phyloP scores from a whole-genome alignment of 768 basidiomycete genomes.

The Trametopsis cervina region DNA sequence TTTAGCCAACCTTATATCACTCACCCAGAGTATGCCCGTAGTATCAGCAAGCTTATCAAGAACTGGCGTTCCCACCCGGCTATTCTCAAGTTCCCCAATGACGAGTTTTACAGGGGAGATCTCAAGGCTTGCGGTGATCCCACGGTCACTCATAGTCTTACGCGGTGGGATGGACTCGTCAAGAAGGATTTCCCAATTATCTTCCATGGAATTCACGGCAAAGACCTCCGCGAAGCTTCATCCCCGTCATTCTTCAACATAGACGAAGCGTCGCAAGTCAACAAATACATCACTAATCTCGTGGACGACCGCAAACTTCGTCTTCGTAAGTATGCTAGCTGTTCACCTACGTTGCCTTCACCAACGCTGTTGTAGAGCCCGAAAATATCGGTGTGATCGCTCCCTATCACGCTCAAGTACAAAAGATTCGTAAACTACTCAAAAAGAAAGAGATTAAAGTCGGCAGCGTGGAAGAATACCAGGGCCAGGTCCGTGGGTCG shows the following conservation, averaged over 20 bases:
- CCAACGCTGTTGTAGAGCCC: constrained; percentile 32
- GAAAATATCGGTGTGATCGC: constrained; percentile 53
- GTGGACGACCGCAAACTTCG: no score
- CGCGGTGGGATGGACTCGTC: constrained; percentile 24
- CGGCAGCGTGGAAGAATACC: constrained; percentile 61
- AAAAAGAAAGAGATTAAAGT: constrained; percentile 38
- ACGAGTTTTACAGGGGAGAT: constrained; percentile 49
- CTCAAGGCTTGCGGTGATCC: constrained; percentile 40
- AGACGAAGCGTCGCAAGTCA: constrained; percentile 48
- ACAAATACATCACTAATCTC: constrained; percentile 31
- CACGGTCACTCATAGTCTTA: constrained; percentile 19
- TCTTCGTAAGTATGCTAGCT: no score
- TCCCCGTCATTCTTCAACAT: constrained; percentile 71
- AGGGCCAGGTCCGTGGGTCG: constrained; percentile 43
- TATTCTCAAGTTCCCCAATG: constrained; percentile 57
- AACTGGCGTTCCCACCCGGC: constrained; percentile 60
- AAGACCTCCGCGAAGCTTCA: constrained; percentile 54
- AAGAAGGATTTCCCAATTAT: constrained; percentile 48
- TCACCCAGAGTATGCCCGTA: constrained; percentile 18
- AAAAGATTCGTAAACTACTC: constrained; percentile 37
- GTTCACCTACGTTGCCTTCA: no score
- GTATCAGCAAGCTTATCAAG: constrained; percentile 54
- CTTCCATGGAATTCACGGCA: constrained; percentile 55
- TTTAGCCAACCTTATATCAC: background rate
- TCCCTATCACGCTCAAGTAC: constrained; percentile 55